Percentiles rank a stretch among this genome's conserved stretches.
Evolutionary conservation across 768 basidiomycete species (phyloP).

Genomic region (Macrolepiota dolichaula): DNA sequence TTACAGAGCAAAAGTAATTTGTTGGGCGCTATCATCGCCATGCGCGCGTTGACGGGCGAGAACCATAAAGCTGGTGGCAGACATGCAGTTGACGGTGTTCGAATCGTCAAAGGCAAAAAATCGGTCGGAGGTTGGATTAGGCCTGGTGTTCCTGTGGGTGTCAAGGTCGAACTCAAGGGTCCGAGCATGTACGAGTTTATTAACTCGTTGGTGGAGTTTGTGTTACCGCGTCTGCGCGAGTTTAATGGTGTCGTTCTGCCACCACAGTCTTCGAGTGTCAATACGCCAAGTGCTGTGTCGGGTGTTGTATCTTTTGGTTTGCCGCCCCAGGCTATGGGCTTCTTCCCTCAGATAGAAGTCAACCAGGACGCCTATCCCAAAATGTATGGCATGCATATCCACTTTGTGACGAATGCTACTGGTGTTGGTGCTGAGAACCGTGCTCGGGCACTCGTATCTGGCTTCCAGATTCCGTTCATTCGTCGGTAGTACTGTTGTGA

Average conservation of each 20-base stretch:
- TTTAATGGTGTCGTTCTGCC: slow-evolving; percentile 83
- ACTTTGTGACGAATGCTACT: slow-evolving; percentile 85
- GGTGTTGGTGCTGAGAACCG: slow-evolving; percentile 90
- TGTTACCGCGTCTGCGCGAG: slow-evolving; percentile 90
- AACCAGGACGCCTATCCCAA: slow-evolving; percentile 88
- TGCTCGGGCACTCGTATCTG: slow-evolving; percentile 83
- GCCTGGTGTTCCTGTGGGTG: slow-evolving; percentile 77
- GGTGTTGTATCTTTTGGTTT: slow-evolving; percentile 92
- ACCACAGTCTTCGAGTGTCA: slow-evolving; percentile 62
- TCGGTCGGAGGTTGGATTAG: slow-evolving; percentile 81
- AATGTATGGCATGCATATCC: slow-evolving; percentile 88
- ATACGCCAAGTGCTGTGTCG: slow-evolving; percentile 73
- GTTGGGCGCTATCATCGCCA: slow-evolving; percentile 81
- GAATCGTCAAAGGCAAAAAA: slow-evolving; percentile 70
- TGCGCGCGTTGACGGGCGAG: slow-evolving; percentile 86
- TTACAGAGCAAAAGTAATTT: slow-evolving; percentile 67
- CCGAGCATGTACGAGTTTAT: slow-evolving; percentile 95
- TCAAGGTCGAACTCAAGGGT: slow-evolving; percentile 87
- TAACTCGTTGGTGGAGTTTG: slow-evolving; percentile 84
- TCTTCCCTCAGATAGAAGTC: slow-evolving; percentile 96
- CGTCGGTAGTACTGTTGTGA: slow-evolving; percentile 32
- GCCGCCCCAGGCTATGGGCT: slow-evolving; percentile 74
- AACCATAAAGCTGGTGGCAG: slow-evolving; percentile 70
- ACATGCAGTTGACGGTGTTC: slow-evolving; percentile 68
- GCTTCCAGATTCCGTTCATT: slow-evolving; percentile 87